Evolutionary conservation across 176 grass and related monocot species (phyloP).

Genomic region (Musa beccarii): DNA sequence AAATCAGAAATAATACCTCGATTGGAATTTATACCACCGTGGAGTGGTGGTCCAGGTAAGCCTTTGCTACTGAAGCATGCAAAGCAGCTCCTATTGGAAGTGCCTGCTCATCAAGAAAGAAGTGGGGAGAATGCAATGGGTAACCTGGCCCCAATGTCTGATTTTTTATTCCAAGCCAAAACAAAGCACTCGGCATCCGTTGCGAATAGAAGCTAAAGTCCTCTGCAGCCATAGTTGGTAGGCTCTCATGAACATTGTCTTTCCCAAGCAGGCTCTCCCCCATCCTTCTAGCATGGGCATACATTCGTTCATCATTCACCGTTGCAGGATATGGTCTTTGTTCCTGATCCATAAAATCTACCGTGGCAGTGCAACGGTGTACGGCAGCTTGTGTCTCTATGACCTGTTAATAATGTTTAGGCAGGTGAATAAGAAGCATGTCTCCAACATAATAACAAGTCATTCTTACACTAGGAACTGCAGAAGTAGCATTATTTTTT

Average conservation of each 20-base stretch:
- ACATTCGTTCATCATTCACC: constrained; percentile 42
- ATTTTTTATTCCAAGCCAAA: constrained; percentile 30
- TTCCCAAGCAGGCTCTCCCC: constrained; percentile 43
- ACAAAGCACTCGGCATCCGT: constrained; percentile 39
- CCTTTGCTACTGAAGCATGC: constrained; percentile 51
- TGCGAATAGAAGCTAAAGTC: constrained; percentile 65
- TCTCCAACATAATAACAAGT: neutral
- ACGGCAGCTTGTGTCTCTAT: constrained; percentile 45
- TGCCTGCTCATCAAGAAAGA: constrained; percentile 42
- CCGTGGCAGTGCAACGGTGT: constrained; percentile 31
- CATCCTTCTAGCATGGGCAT: constrained; percentile 35
- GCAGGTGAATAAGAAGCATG: neutral
- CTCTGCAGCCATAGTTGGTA: constrained; percentile 34
- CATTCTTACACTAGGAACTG: too few relatives aligned
- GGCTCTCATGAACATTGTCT: constrained; percentile 22
- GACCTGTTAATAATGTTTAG: constrained; percentile 20
- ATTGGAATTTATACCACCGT: neutral
- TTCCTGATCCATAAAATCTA: constrained; percentile 55
- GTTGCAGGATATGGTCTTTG: constrained; percentile 46
- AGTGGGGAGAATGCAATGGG: constrained; percentile 42
- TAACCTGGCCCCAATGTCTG: neutral
- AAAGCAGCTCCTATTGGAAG: constrained; percentile 53
- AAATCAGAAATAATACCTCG: too few relatives aligned
- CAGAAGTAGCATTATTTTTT: neutral
- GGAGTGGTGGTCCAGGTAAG: constrained; percentile 35